A percentile compares a stretch with the other conserved stretches of the same genome.
Conservation (phyloP, 306 rosid genomes). For the Dalbergia oliveri region DNA sequence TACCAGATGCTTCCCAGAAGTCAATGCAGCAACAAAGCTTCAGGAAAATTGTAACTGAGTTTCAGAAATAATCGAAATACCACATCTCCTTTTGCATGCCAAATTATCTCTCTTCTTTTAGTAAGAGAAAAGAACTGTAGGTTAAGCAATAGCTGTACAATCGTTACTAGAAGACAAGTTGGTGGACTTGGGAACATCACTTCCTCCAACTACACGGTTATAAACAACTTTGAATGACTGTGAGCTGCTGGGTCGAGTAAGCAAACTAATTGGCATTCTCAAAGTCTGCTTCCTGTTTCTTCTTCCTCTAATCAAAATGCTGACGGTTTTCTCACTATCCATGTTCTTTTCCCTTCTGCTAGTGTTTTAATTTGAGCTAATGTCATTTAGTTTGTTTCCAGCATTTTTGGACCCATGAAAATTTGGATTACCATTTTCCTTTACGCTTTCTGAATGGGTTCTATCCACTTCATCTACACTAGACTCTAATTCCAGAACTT, state of each 20-base stretch:
- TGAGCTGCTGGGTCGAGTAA: conserved; percentile 78
- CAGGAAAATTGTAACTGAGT: conserved; percentile 41
- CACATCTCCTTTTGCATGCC: conserved; percentile 44
- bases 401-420: conserved; percentile 54
- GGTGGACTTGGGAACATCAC: conserved; percentile 62
- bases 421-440: conserved; percentile 63
- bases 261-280: conserved; percentile 85
- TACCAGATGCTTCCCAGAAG: conserved; percentile 49
- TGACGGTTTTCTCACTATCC: conserved; percentile 81
- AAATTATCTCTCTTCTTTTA: conserved; percentile 35
- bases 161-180: conserved; percentile 64
- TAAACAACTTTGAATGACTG: conserved; percentile 78
- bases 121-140: conserved; percentile 15
- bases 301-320: conserved; percentile 85
- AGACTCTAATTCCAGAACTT: conserved; percentile 49
- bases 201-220: conserved; percentile 83
- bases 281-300: conserved; percentile 84
- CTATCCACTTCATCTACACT: conserved; percentile 54
- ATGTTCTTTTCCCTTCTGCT: conserved; percentile 51
- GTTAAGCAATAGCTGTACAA: conserved; percentile 75
- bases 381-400: conserved; percentile 43
- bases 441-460: conserved; percentile 49
- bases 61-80: conserved; percentile 38
- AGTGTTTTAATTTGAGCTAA: conserved; percentile 44
- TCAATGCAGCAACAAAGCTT: conserved; percentile 39